These are phyloP conservation scores for Coccomyxa subellipsoidea DNA, from an alignment of 163 green algal species.

Conservation along the genomic window DNA sequence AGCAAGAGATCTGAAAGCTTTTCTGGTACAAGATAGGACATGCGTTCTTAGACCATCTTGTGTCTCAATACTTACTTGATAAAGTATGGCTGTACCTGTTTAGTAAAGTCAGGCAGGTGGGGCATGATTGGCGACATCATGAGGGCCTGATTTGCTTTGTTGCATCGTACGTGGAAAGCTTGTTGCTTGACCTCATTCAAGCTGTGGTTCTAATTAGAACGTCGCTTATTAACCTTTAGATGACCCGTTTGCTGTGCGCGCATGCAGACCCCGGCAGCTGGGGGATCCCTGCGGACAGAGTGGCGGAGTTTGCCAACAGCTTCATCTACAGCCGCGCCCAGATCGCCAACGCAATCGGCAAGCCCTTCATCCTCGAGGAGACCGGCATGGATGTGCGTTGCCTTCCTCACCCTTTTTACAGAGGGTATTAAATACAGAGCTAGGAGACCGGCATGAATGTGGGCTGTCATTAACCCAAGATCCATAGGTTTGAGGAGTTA, in stretches of 20 bases:
- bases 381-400: slow-evolving; percentile 8
- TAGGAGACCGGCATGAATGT: not conserved
- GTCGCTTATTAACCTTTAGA: not conserved
- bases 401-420: not conserved
- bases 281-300: not conserved
- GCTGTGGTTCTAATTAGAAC: not conserved
- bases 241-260: not conserved
- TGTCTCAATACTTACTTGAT: too few relatives aligned
- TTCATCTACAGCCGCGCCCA: slow-evolving; percentile 4
- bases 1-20: too few relatives aligned
- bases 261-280: slow-evolving; percentile 1
- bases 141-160: too few relatives aligned
- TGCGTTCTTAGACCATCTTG: too few relatives aligned
- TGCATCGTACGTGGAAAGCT: not conserved
- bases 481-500: not conserved
- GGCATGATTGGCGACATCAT: too few relatives aligned
- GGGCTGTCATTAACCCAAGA: not conserved
- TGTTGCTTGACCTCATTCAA: not conserved
- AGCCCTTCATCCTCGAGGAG: slow-evolving; percentile 18
- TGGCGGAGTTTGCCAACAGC: not conserved
- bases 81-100: too few relatives aligned
- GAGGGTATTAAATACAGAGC: not conserved
- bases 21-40: too few relatives aligned
- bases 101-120: too few relatives aligned
- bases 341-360: not conserved